These are phyloP conservation scores for Dianthus caryophyllus DNA, from an alignment of 148 eudicot species.

Conservation along the genomic window DNA sequence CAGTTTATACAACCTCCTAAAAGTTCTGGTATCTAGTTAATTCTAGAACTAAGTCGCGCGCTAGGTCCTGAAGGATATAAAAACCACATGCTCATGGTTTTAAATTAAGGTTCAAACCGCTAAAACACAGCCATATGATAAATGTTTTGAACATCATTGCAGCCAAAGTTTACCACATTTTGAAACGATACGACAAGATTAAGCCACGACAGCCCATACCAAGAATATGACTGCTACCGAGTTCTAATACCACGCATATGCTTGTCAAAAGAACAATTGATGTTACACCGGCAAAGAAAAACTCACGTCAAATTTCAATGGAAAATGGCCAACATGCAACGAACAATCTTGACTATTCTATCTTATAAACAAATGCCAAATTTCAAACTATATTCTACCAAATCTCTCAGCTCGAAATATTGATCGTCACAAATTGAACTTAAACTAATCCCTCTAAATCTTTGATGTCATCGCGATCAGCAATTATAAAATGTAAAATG, in stretches of 20 bases:
- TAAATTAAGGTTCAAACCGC: no score
- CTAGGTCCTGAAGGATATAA: no score
- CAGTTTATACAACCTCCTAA: not conserved
- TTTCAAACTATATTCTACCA: not conserved
- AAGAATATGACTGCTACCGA: no score
- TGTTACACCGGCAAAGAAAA: not conserved
- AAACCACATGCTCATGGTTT: no score
- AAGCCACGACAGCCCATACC: no score
- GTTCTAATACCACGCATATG: no score
- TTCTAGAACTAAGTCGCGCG: not conserved
- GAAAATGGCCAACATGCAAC: not conserved
- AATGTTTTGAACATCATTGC: no score
- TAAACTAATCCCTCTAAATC: not conserved
- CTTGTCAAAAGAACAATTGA: not conserved
- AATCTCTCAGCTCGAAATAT: no score
- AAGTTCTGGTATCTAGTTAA: not conserved
- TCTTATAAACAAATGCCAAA: not conserved
- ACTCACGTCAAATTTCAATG: no score
- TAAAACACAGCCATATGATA: no score
- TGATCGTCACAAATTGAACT: conserved; percentile 5
- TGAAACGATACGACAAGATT: no score
- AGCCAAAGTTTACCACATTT: no score
- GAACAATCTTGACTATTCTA: not conserved
- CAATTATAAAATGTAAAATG: not conserved
- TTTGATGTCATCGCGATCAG: not conserved